Base-by-base conservation (phyloP, 371 early-diverging fungal genomes). In the Mucor piriformis region DNA sequence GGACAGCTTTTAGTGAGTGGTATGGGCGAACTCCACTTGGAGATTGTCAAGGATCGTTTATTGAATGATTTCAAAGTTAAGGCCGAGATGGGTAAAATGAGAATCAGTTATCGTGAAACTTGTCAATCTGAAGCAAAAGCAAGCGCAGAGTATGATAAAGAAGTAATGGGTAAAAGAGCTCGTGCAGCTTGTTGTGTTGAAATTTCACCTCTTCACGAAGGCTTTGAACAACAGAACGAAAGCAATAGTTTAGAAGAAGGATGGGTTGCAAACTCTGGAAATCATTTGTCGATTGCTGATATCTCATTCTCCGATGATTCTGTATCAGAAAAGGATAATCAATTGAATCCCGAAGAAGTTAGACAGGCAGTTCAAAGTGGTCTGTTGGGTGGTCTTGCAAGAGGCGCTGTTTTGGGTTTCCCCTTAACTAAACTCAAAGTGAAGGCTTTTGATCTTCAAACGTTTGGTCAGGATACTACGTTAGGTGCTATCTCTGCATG, bases 11-110 rank as follows among this genome's bases (percentile, higher is more conserved):
- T 97, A 49, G 72, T 98, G n/a, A 84, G 90, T 54, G 98, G 98
- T 2, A 96, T 97, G 96, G 98, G 98, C 8, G 97, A 97, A 67
- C 82, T 98, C 47, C 98, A 98, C 68, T 70, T 97, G 21, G 98
- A 98, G 52, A 91, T 98, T 16, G 87, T 94, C 21, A 84, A 83
- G 49, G 92, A 93, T 50, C 74, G 96, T 3, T 73, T 98, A 34
- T 42, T 86, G 33, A 88, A 88, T 33, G 92, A 90, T 18, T 87
- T 94, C 66, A 86, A 86, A 48, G 90, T 93, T 59, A 86, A 88
- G 29, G 91, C 90, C 3, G 82, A 86, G 25, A 83, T 95, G 75
- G 97, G 98, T 4, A 82, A 85, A 47, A 90, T 97, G 79, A 80
- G 86, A 47, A 95, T 97, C 60, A 84, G 91, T 29, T 96, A 95